phyloP scores from a whole-genome alignment of 2,329 filamentous ascomycete genomes.

The Penicillium crustosum region DNA sequence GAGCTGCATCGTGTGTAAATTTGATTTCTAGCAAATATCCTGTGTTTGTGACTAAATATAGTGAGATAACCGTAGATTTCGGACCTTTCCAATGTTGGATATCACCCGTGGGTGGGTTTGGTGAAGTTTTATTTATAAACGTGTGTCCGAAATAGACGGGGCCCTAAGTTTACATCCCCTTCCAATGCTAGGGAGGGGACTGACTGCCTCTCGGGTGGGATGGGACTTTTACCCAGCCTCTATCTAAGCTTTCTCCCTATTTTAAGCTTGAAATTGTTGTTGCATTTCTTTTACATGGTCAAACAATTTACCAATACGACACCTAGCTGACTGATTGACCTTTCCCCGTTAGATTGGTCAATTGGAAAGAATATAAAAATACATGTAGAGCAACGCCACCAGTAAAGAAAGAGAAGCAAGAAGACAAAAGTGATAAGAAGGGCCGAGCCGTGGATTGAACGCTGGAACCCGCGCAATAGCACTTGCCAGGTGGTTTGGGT shows the following conservation, averaged over 20 bases:
- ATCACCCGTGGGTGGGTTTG: not conserved
- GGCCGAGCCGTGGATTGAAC: too few relatives aligned
- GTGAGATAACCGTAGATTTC: not conserved
- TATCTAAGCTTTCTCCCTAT: not conserved
- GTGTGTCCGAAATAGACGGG: not conserved
- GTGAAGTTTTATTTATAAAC: not conserved
- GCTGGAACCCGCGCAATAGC: too few relatives aligned
- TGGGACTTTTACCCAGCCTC: not conserved
- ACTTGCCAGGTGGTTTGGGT: not conserved
- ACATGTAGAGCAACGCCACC: not conserved
- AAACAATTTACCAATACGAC: not conserved
- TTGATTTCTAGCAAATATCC: conserved; percentile 8
- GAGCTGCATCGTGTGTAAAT: conserved; percentile 6
- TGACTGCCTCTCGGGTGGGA: not conserved
- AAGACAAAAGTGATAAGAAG: conserved; percentile 12
- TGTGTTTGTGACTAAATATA: conserved; percentile 5
- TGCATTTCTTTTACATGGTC: not conserved
- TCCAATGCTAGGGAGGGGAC: not conserved
- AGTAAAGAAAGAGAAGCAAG: not conserved
- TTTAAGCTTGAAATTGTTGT: not conserved
- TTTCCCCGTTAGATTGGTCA: not conserved
- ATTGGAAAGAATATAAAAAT: not conserved
- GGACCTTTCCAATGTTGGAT: not conserved
- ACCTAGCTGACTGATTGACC: not conserved
- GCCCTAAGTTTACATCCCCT: not conserved